phyloP scores from a whole-genome alignment of 1,284 basidiomycete genomes.

The Marasmius tenuissimus region DNA sequence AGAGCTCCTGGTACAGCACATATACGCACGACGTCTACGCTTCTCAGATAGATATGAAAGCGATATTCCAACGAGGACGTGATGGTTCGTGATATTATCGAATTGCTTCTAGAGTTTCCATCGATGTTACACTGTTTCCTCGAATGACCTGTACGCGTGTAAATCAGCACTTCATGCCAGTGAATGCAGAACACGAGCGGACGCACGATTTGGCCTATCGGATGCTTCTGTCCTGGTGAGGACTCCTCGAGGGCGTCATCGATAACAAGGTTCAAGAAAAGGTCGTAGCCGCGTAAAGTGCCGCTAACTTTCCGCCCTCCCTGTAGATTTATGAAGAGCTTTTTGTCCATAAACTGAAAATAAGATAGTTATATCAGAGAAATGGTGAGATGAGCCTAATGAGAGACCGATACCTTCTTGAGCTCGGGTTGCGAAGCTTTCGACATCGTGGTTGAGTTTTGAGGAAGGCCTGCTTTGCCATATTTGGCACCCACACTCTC shows the following conservation, averaged over 20 bases:
- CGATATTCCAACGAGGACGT: not conserved
- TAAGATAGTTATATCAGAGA: not conserved
- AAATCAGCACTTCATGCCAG: slow-evolving; percentile 9
- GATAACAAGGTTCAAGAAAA: slow-evolving; percentile 98
- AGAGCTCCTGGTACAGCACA: not conserved
- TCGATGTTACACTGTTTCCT: slow-evolving; percentile 91
- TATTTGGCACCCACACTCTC: slow-evolving; percentile 29
- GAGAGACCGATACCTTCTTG: slow-evolving; percentile 71
- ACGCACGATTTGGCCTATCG: slow-evolving; percentile 88
- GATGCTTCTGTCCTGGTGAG: slow-evolving; percentile 84
- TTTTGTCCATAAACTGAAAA: slow-evolving; percentile 96
- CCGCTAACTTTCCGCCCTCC: slow-evolving; percentile 96
- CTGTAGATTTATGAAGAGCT: slow-evolving; percentile 92
- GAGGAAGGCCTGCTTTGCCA: slow-evolving; percentile 24
- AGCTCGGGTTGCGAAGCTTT: slow-evolving; percentile 92
- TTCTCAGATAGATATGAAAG: not conserved
- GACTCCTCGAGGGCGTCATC: slow-evolving; percentile 95
- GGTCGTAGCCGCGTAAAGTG: slow-evolving; percentile 94
- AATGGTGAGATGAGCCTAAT: slow-evolving; percentile 5
- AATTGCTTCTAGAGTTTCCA: slow-evolving; percentile 78
- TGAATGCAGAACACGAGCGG: not conserved
- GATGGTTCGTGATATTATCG: slow-evolving; percentile 37
- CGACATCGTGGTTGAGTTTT: slow-evolving; percentile 58
- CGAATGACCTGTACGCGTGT: slow-evolving; percentile 76
- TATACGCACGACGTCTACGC: not conserved